Evolutionary conservation across 352 stramenopile species (phyloP), one percentile per base, ranked within the genome.

Genomic region (Aphanomyces invadans): DNA sequence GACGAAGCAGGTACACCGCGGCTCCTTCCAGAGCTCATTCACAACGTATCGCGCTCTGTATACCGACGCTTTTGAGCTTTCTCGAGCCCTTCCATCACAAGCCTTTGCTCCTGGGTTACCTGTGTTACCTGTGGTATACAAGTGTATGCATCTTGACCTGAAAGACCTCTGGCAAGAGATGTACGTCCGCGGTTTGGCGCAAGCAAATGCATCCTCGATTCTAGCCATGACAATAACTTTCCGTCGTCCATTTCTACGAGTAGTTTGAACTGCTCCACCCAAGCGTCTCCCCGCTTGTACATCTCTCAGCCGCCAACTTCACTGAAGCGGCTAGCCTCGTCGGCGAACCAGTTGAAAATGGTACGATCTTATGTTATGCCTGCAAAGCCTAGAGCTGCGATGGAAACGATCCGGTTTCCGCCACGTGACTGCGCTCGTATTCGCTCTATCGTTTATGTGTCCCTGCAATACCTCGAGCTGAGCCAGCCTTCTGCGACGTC

Each of bases 101-200:
- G 29, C 49, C 25, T 38, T 19, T 32, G 49, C 49, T 42, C 7
- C 29, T 57, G 17, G 49, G 49, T 2, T 23, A 29, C 17, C 36
- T 57, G 25, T 21, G 29, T 4, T 28, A 57, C 49, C 49, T 57
- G 19, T 57, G 25, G 49, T 26, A 57, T n/a, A n/a, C 36, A n/a
- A 21, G 19, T 5, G 7, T 38, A 2, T 11, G 4, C 36, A 42
- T 7, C 29, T 11, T 5, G 49, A 57, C 23, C 49, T 21, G 7
- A 12, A 29, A n/a, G 49, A 57, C 29, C 49, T 57, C 4, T 57
- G 49, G 49, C 49, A n/a, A 29, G 49, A 57, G 19, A n/a, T 57
- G 49, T 26, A 57, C 49, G 49, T 57, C 17, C 29, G 36, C 49
- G 12, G 12, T 11, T 28, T 57, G 25, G 36, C 25, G 21, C 9